These are phyloP conservation scores for Raddia guianensis DNA, from an alignment of 176 grass and related monocot species.

Conservation along the genomic window DNA sequence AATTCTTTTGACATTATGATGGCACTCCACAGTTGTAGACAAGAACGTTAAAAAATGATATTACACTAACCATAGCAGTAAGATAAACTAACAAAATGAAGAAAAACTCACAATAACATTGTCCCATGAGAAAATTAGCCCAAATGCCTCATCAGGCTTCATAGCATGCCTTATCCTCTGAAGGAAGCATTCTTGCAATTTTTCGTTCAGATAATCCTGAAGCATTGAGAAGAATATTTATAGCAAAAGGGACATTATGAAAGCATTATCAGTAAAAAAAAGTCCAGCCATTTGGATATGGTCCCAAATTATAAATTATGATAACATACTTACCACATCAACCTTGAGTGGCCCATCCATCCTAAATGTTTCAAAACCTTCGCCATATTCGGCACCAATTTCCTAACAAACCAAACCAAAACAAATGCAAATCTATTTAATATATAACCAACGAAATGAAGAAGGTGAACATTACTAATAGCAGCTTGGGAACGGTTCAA, in stretches of 20 bases:
- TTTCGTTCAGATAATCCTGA: slow-evolving; percentile 95
- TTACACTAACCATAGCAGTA: not conserved
- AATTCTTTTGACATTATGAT: not conserved
- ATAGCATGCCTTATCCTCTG: slow-evolving; percentile 98
- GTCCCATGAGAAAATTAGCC: slow-evolving; percentile 97
- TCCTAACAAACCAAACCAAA: slow-evolving; percentile 44
- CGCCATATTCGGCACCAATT: slow-evolving; percentile 96
- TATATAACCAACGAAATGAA: not conserved
- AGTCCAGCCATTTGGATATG: not conserved
- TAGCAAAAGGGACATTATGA: slow-evolving; percentile 15
- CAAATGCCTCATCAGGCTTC: slow-evolving; percentile 99
- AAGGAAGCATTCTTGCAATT: slow-evolving; percentile 91
- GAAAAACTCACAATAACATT: slow-evolving; percentile 79
- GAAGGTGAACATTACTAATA: not conserved
- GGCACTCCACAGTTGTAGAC: not conserved
- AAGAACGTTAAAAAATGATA: not conserved
- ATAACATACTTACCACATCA: slow-evolving; percentile 77
- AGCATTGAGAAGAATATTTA: slow-evolving; percentile 22
- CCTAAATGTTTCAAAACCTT: slow-evolving; percentile 97
- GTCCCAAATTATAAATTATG: not conserved
- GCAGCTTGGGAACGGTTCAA: not conserved
- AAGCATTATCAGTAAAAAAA: slow-evolving; percentile 15
- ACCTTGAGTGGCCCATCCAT: slow-evolving; percentile 92
- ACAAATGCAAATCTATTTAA: slow-evolving; percentile 11
- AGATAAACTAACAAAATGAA: not conserved